A percentile compares a stretch with the other conserved stretches of the same genome.
phyloP scores from a whole-genome alignment of 441 rosid species.

The Pelargonium citronellum region DNA sequence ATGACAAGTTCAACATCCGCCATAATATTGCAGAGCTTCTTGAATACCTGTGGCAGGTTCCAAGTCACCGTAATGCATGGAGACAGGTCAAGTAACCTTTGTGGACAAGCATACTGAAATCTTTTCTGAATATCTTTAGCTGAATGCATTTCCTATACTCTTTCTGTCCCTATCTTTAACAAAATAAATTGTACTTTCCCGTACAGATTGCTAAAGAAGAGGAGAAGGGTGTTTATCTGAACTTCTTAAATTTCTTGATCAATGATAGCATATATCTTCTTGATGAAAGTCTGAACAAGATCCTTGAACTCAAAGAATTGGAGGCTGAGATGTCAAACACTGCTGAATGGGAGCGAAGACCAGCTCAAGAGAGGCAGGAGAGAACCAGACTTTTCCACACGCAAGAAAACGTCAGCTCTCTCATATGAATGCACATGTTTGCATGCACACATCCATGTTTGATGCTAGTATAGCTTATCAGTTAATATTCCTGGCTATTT shows the following conservation, averaged over 20 bases:
- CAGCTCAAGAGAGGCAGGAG: slow-evolving; percentile 96
- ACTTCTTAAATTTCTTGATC: slow-evolving; percentile 91
- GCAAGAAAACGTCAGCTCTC: slow-evolving; percentile 77
- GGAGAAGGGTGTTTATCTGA: slow-evolving; percentile 97
- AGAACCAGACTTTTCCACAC: slow-evolving; percentile 86
- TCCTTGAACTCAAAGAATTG: slow-evolving; percentile 84
- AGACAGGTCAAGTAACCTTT: slow-evolving; percentile 56
- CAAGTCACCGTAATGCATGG: slow-evolving; percentile 96
- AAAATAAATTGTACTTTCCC: slow-evolving; percentile 9
- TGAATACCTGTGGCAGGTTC: slow-evolving; percentile 97
- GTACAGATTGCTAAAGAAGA: slow-evolving; percentile 96
- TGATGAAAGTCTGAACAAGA: slow-evolving; percentile 96
- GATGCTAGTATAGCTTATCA: not conserved
- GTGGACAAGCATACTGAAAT: not conserved
- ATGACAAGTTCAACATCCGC: slow-evolving; percentile 94
- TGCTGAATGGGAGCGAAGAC: slow-evolving; percentile 84
- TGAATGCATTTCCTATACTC: not conserved
- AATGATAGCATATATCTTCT: slow-evolving; percentile 97
- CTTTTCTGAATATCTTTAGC: not conserved
- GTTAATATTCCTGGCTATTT: slow-evolving; percentile 18
- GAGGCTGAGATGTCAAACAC: slow-evolving; percentile 98
- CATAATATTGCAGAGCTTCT: slow-evolving; percentile 98
- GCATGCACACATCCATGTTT: not conserved
- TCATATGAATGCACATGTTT: not conserved
- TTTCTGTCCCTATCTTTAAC: not conserved